phyloP scores from a whole-genome alignment of 345 rosid species.

The Hirschfeldia incana region DNA sequence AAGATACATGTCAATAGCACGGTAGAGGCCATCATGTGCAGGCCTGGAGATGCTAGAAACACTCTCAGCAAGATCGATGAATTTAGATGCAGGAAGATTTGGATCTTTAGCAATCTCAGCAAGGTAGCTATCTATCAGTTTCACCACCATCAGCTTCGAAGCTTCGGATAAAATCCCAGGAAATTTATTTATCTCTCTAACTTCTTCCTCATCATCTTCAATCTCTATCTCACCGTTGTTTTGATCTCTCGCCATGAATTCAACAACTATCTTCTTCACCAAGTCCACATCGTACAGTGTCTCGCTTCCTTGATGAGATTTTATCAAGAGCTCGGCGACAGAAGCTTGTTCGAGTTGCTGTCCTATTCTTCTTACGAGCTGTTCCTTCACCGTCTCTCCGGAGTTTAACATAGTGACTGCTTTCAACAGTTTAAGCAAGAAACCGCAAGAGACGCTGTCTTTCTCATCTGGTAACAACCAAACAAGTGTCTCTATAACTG shows the following conservation, averaged over 20 bases:
- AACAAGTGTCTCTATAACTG: conserved; percentile 58
- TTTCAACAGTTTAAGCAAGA: conserved; percentile 76
- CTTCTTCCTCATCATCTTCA: conserved; percentile 38
- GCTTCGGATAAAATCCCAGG: conserved; percentile 75
- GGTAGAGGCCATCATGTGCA: conserved; percentile 79
- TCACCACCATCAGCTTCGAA: conserved; percentile 82
- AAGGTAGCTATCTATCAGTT: conserved; percentile 73
- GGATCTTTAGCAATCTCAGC: conserved; percentile 77
- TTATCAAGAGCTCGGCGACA: conserved; percentile 61
- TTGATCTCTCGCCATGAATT: conserved; percentile 58
- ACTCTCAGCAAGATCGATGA: conserved; percentile 67
- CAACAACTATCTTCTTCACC: conserved; percentile 57
- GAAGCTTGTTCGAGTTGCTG: conserved; percentile 83
- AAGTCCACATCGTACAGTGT: conserved; percentile 62
- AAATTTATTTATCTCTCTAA: conserved; percentile 41
- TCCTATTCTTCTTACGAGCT: conserved; percentile 61
- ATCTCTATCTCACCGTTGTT: conserved; percentile 48
- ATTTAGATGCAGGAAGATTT: conserved; percentile 53
- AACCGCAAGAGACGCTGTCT: conserved; percentile 72
- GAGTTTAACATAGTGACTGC: conserved; percentile 59
- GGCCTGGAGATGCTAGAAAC: conserved; percentile 67
- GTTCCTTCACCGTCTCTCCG: conserved; percentile 48
- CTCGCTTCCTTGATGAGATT: conserved; percentile 50
- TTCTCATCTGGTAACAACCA: conserved; percentile 65
- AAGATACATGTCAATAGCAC: conserved; percentile 79